Base-by-base conservation (phyloP, 2,329 filamentous ascomycete species). In the Trichoderma breve region DNA sequence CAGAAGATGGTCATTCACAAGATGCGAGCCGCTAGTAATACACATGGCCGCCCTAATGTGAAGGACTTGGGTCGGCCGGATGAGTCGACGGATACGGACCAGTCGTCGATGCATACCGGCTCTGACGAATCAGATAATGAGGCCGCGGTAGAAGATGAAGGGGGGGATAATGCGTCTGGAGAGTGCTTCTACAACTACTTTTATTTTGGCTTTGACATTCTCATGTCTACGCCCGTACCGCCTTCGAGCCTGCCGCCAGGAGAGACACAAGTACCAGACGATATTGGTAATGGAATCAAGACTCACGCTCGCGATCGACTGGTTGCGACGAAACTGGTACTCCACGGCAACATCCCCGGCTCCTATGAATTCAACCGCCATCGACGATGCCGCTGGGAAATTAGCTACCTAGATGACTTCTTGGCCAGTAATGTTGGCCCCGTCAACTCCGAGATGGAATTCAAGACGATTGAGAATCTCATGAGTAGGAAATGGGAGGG, bases 111-210 rank as follows among this genome's bases (percentile, higher is more conserved):
- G 69, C 90, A 92, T 74, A 92, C 91, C 1, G 87, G 87, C 32
- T 92, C 90, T 1, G 92, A 94, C 77, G 92, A 93, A 30, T 87
- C 86, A 26, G 87, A 86, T 39, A 85, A 88, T 26, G 88, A 88
- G 65, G 88, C 88, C 72, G 87, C 84, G 3, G 79, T 89, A 18
- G 87, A 89, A 57, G 90, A 90, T 34, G 87, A 88, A 34, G 79
- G 84, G 4, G 83, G 84, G 1, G 84, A 85, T 74, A 83, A 86
- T 79, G 75, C 90, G 4, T 88, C 90, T 1, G 88, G 90, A 4
- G 93, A 97, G 79, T 94, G 91, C 75, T 99, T 98, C 80, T 98
- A 96, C 82, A 98, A 98, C 80, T 99, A 99, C 80, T 99, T 98
- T 79, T 92, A 95, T 75, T 91, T 97, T 74, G 96, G 96, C 2